phyloP scores from a whole-genome alignment of 768 basidiomycete genomes.

The Russula earlei region DNA sequence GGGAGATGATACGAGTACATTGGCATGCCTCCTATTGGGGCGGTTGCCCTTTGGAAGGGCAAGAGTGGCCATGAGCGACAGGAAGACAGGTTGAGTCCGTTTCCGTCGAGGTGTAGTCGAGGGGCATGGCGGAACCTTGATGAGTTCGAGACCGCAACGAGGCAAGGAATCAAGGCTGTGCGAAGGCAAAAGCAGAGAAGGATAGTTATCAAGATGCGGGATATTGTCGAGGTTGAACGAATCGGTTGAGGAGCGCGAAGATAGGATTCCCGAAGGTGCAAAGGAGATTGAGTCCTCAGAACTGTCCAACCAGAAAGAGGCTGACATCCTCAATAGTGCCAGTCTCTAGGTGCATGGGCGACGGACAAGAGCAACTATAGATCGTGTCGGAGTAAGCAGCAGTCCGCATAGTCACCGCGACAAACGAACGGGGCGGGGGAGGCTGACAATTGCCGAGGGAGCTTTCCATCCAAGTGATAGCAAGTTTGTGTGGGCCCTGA shows the following conservation, averaged over 20 bases:
- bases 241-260: slow-evolving; percentile 9
- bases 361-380: neutral
- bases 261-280: slow-evolving; percentile 10
- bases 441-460: slow-evolving; percentile 6
- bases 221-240: slow-evolving; percentile 14
- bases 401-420: neutral
- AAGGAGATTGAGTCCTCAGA: slow-evolving; percentile 19
- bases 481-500: neutral
- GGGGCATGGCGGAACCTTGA: slow-evolving; percentile 7
- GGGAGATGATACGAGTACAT: slow-evolving; percentile 17
- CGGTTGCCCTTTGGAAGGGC: slow-evolving; percentile 10
- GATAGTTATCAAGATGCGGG: slow-evolving; percentile 10
- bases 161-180: slow-evolving; percentile 14
- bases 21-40: slow-evolving; percentile 4
- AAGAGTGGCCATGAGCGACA: slow-evolving; percentile 16
- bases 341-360: slow-evolving; percentile 9
- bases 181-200: slow-evolving; percentile 15
- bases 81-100: neutral
- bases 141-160: neutral
- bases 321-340: slow-evolving; percentile 11
- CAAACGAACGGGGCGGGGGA: neutral
- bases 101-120: neutral
- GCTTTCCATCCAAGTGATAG: neutral
- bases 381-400: neutral
- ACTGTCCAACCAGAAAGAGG: slow-evolving; percentile 19